phyloP scores from a whole-genome alignment of 306 rosid genomes.

The Gillenia trifoliata region DNA sequence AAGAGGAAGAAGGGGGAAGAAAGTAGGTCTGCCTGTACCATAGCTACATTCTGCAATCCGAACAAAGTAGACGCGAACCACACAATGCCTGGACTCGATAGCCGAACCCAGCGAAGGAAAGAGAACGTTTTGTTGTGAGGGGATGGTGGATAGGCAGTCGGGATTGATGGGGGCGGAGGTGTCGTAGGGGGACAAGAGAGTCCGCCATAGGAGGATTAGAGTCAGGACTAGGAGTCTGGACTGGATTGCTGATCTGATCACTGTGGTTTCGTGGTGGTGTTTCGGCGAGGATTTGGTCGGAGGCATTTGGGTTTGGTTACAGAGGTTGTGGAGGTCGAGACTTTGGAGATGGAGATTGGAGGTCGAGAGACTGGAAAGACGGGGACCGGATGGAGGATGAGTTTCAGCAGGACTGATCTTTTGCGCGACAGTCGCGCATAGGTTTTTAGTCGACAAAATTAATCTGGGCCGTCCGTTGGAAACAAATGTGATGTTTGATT shows the following conservation, averaged over 20 bases:
- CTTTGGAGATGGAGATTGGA: background rate
- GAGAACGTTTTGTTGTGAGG: slow-evolving; percentile 12
- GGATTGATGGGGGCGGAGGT: slow-evolving; percentile 79
- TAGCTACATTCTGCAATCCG: slow-evolving; percentile 79
- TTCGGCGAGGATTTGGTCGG: slow-evolving; percentile 5
- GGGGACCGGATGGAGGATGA: background rate
- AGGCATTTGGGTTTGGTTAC: slow-evolving; percentile 12
- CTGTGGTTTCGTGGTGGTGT: slow-evolving; percentile 18
- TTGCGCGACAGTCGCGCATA: too few relatives aligned
- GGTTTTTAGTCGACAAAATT: too few relatives aligned
- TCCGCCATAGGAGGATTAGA: slow-evolving; percentile 52
- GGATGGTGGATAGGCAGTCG: slow-evolving; percentile 22
- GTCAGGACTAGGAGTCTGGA: slow-evolving; percentile 53
- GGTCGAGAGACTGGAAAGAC: background rate
- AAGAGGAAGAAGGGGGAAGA: slow-evolving; percentile 77
- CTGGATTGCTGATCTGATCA: slow-evolving; percentile 48
- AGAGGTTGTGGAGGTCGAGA: background rate
- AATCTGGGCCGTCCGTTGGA: too few relatives aligned
- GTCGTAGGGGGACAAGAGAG: slow-evolving; percentile 60
- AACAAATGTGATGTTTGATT: too few relatives aligned
- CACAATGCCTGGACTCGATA: slow-evolving; percentile 61
- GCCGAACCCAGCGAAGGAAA: slow-evolving; percentile 40
- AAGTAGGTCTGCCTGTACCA: slow-evolving; percentile 83
- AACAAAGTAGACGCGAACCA: slow-evolving; percentile 80
- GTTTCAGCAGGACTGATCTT: background rate